Base-by-base conservation (phyloP, 805 yeast species). In the Brettanomyces bruxellensis region DNA sequence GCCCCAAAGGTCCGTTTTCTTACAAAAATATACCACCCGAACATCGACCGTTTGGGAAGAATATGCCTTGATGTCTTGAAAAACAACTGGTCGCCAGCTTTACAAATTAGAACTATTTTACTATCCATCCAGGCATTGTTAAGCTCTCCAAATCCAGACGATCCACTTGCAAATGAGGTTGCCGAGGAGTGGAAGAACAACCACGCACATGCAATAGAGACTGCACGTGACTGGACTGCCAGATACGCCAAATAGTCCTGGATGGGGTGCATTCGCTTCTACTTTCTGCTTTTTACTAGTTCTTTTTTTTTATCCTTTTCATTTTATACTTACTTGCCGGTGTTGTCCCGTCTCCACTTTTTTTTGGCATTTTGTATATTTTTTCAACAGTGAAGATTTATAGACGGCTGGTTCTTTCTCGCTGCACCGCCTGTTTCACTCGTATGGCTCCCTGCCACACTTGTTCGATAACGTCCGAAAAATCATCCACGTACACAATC, bases 121-220 rank as follows among this genome's bases (percentile, higher is more conserved):
- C 71, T 93, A 47, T 86, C 96, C 8, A 84, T 93, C 49, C 99
- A 93, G 67, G 97, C 98, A 0, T 70, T 93, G 47, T 69, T 93
- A 45, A 96, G 95, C 2, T 89, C 96, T 4, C 99, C 99, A 9
- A 93, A 93, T 58, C 99, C 99, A 3, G 96, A 93, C 62, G 99
- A 93, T 66, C 99, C 99, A 1, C 73, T 93, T 55, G 98, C 98
- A 18, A 93, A 93, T 59, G 98, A 93, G 54, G 99, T 93, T 38
- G 99, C 99, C 2, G 90, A 88, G 55, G 91, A 86, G 51, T 93
- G 99, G 97, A 84, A 91, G 60, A 83, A 79, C 52, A 79, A 93
- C 57, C 95, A 89, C 65, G 69, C 73, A 38, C 71, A 71, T 50
- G 99, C 98, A 23, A 81, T 89, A 45, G 75, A 68, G 12, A 89